Evolutionary conservation across 768 basidiomycete genomes (phyloP).

Genomic region (Rubroboletus pulcherrimus): DNA sequence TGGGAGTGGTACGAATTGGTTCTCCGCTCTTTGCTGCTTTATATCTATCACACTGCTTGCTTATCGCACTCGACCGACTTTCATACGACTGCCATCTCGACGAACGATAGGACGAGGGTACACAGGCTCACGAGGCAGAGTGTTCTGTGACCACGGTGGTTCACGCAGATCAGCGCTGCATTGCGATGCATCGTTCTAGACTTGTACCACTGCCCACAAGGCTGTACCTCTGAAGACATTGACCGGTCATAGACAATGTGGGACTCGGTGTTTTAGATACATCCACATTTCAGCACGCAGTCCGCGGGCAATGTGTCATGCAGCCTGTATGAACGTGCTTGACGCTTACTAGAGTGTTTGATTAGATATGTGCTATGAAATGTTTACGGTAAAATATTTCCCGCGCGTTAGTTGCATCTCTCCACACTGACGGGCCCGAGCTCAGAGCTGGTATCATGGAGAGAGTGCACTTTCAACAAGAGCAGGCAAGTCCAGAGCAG

Average conservation of each 20-base stretch:
- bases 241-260: background rate
- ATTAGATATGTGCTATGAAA: constrained; percentile 15
- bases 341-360: background rate
- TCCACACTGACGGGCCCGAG: background rate
- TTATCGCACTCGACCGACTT: constrained; percentile 11
- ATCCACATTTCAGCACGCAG: background rate
- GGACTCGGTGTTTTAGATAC: background rate
- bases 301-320: background rate
- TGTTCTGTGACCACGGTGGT: background rate
- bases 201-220: background rate
- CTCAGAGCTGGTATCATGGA: constrained; percentile 57
- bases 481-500: constrained; percentile 53
- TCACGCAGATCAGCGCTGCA: background rate
- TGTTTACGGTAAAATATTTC: background rate
- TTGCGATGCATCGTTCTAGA: constrained; percentile 6
- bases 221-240: background rate
- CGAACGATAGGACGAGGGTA: background rate
- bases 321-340: background rate
- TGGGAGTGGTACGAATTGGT: constrained; percentile 23
- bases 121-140: background rate
- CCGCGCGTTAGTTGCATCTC: constrained; percentile 1
- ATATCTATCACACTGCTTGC: constrained; percentile 13
- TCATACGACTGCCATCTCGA: background rate
- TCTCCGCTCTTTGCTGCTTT: constrained; percentile 27
- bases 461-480: constrained; percentile 90